Conservation (phyloP, 495 filamentous ascomycete genomes). For the Rhizodiscina lignyota region DNA sequence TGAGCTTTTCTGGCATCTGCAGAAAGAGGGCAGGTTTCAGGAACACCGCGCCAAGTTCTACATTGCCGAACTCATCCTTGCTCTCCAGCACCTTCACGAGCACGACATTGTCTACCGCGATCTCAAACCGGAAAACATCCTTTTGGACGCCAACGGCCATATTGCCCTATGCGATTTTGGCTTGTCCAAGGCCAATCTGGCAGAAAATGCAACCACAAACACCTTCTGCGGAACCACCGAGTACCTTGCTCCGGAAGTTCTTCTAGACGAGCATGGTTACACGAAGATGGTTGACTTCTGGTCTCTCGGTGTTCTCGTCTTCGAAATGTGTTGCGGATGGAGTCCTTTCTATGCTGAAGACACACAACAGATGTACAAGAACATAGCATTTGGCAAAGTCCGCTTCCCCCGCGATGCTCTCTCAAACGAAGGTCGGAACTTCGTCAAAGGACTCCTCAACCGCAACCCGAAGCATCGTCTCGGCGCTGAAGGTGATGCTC, state of each 20-base stretch:
- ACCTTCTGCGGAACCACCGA: conserved; percentile 98
- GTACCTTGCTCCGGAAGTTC: conserved; percentile 88
- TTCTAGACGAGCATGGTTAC: conserved; percentile 93
- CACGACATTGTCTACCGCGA: conserved; percentile 97
- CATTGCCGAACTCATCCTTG: conserved; percentile 91
- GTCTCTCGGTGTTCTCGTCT: conserved; percentile 93
- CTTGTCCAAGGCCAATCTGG: conserved; percentile 89
- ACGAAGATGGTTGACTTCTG: conserved; percentile 99
- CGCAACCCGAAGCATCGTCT: conserved; percentile 92
- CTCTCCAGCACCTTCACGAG: conserved; percentile 86
- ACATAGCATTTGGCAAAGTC: conserved; percentile 97
- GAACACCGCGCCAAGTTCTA: conserved; percentile 96
- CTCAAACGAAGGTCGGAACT: conserved; percentile 85
- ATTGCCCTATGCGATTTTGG: conserved; percentile 83
- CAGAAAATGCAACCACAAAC: conserved; percentile 92
- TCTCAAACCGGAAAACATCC: conserved; percentile 72
- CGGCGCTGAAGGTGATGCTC: conserved; percentile 78
- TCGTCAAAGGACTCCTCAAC: conserved; percentile 94
- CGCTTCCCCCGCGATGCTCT: conserved; percentile 89
- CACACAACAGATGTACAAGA: conserved; percentile 99
- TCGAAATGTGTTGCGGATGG: conserved; percentile 99
- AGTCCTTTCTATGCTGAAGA: conserved; percentile 98
- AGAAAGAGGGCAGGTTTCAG: conserved; percentile 91
- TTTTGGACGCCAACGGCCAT: conserved; percentile 71
- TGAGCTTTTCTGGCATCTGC: conserved; percentile 96